Conservation (phyloP, 106 monocot genomes). For the Acorus calamus region DNA sequence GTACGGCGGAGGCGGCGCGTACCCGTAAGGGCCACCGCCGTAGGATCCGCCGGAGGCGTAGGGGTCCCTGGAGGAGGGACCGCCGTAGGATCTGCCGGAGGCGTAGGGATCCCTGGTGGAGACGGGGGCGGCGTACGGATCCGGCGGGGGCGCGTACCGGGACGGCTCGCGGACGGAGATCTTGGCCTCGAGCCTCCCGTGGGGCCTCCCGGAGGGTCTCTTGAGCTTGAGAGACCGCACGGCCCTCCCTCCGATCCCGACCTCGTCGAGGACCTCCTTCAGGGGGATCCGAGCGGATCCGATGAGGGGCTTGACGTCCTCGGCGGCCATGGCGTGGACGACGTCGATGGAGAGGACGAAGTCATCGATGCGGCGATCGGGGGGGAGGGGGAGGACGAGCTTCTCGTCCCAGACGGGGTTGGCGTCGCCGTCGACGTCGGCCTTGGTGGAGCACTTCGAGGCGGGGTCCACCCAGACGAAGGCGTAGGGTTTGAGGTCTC, state of each 20-base stretch:
- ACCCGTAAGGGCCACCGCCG: constrained; percentile 9
- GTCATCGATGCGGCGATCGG: constrained; percentile 22
- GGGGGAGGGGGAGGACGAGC: constrained; percentile 32
- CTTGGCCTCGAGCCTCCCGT: constrained; percentile 43
- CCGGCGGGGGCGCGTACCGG: constrained; percentile 17
- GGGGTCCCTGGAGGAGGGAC: background rate
- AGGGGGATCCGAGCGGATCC: constrained; percentile 69
- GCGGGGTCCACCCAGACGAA: constrained; percentile 57
- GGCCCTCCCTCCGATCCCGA: constrained; percentile 29
- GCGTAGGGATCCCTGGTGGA: constrained; percentile 8
- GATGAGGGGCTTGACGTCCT: constrained; percentile 68
- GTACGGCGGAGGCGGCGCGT: constrained; percentile 13
- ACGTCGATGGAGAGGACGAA: constrained; percentile 55
- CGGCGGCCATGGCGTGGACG: constrained; percentile 55
- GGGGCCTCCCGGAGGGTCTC: constrained; percentile 74
- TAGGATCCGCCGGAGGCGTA: constrained; percentile 6
- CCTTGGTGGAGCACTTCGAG: constrained; percentile 61
- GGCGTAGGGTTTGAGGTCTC: constrained; percentile 55
- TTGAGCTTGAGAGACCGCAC: constrained; percentile 37
- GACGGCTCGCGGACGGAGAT: constrained; percentile 33
- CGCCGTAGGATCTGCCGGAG: constrained; percentile 13
- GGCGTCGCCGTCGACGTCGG: constrained; percentile 37
- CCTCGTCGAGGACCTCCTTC: constrained; percentile 55
- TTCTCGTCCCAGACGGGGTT: constrained; percentile 69
- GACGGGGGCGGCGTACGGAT: background rate